These are phyloP conservation scores for Phytopythium cucurbitacearum DNA, from an alignment of 352 stramenopile genomes.

Conservation along the genomic window DNA sequence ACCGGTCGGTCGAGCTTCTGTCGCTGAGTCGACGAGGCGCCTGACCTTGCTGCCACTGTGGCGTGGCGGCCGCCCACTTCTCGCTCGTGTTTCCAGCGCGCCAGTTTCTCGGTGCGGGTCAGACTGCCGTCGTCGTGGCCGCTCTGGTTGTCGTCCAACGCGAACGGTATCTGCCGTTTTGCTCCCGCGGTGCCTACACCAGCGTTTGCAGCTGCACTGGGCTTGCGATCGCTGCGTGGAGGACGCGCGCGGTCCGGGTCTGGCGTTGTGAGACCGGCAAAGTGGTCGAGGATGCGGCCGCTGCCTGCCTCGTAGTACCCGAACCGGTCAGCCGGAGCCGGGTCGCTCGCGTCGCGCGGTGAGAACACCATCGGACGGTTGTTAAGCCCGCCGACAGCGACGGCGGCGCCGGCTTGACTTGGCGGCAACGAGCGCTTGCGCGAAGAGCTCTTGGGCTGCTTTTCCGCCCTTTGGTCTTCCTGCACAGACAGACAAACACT, in stretches of 20 bases:
- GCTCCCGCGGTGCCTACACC: slow-evolving; percentile 1
- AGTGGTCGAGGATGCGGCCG: slow-evolving; percentile 58
- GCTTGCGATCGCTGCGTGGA: neutral
- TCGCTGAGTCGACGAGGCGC: too few relatives aligned
- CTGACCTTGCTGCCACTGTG: too few relatives aligned
- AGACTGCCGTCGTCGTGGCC: neutral
- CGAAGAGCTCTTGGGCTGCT: too few relatives aligned
- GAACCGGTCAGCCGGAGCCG: too few relatives aligned
- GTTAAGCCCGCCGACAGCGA: too few relatives aligned
- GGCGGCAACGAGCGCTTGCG: too few relatives aligned
- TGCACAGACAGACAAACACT: too few relatives aligned
- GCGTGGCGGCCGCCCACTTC: neutral
- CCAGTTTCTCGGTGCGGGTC: slow-evolving; percentile 16
- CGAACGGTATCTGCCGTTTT: slow-evolving; percentile 5
- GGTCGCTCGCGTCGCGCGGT: too few relatives aligned
- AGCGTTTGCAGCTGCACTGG: neutral
- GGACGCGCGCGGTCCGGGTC: slow-evolving; percentile 3
- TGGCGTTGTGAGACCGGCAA: slow-evolving; percentile 45
- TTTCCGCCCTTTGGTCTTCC: too few relatives aligned
- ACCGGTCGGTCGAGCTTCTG: too few relatives aligned
- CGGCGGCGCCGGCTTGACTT: too few relatives aligned
- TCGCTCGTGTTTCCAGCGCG: slow-evolving; percentile 17
- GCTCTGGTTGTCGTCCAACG: neutral
- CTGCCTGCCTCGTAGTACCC: slow-evolving; percentile 46
- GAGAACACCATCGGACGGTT: too few relatives aligned